Conservation (phyloP, 805 yeast genomes). For the Zygosaccharomyces kombuchaensis region DNA sequence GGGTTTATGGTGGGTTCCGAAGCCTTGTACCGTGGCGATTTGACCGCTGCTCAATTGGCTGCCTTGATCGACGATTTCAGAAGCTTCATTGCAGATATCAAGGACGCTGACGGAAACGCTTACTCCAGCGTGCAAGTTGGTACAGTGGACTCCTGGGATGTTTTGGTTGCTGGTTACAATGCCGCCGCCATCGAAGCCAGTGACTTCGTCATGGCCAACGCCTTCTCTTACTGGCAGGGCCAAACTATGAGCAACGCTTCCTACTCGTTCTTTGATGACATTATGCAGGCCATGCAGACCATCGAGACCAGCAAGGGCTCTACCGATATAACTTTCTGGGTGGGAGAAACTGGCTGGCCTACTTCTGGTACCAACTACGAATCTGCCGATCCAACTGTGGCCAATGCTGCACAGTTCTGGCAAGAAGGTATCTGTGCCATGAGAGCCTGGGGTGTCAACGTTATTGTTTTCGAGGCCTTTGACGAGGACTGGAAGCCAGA, state of each 20-base stretch:
- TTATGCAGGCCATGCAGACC: slow-evolving; percentile 92
- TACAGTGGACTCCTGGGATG: slow-evolving; percentile 94
- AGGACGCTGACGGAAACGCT: slow-evolving; percentile 77
- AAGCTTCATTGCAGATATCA: slow-evolving; percentile 52
- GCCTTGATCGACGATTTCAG: slow-evolving; percentile 59
- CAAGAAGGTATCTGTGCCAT: slow-evolving; percentile 85
- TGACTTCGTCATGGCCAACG: slow-evolving; percentile 87
- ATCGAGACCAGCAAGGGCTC: slow-evolving; percentile 84
- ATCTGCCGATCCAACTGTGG: slow-evolving; percentile 59
- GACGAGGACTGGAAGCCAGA: slow-evolving; percentile 97
- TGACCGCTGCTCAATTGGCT: slow-evolving; percentile 74
- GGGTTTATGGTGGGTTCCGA: slow-evolving; percentile 92
- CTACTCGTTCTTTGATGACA: slow-evolving; percentile 90
- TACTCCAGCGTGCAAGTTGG: slow-evolving; percentile 76
- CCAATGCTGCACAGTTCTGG: slow-evolving; percentile 79
- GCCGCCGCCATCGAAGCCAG: slow-evolving; percentile 70
- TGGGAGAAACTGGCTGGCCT: slow-evolving; percentile 98
- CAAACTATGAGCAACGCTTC: slow-evolving; percentile 79
- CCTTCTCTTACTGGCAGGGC: slow-evolving; percentile 99
- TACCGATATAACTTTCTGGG: slow-evolving; percentile 85
- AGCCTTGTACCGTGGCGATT: slow-evolving; percentile 86
- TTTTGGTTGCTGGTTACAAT: slow-evolving; percentile 74
- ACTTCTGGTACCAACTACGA: slow-evolving; percentile 74
- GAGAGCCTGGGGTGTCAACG: slow-evolving; percentile 94
- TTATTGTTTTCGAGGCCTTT: slow-evolving; percentile 87